Evolutionary conservation across 2,329 filamentous ascomycete genomes (phyloP), one percentile per base, ranked within the genome.

Genomic region (Sordariomycetes sp.): DNA sequence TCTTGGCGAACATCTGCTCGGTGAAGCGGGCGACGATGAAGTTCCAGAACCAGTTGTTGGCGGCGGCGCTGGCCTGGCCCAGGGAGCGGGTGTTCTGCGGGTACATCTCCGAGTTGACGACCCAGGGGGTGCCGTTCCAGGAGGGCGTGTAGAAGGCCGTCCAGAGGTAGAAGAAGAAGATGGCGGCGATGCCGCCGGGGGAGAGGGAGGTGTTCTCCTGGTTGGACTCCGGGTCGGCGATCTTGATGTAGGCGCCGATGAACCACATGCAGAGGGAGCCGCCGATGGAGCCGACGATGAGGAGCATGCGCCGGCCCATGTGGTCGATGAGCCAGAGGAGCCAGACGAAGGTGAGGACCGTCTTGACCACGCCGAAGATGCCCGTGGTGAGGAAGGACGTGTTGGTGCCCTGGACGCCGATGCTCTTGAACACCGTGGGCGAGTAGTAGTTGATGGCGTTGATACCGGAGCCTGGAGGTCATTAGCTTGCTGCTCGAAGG

Each of bases 351-450:
- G 0, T 85, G 57, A 58, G 40, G 0, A 78, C 70, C 0, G 86
- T 89, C 76, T 90, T 90, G 66, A 91, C 85, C 1, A 90, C 83
- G 54, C 88, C 88, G 64, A 89, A 91, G 61, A 91, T 82, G 25
- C 88, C 88, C 0, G 88, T 91, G 0, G 87, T 88, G 34, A 79
- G 68, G 61, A 79, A 74, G 43, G 71, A 67, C 0, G 71, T 73
- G 64, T 72, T 74, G 54, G 72, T 75, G 14, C 76, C 76, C 1
- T 69, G 71, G 55, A 78, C 71, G 4, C 76, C 76, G 55, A 79
- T 71, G 52, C 71, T 73, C 61, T 73, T 79, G 76, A 90, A 89
- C 11, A 90, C 80, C 0, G 81, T 86, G 0, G 87, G 86, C 20
- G 53, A 57, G 34, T 61, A 89, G 72, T 90, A 90, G 74, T 90